Conservation (phyloP, 169 alveolate species). For the Cryptosporidium baileyi region DNA sequence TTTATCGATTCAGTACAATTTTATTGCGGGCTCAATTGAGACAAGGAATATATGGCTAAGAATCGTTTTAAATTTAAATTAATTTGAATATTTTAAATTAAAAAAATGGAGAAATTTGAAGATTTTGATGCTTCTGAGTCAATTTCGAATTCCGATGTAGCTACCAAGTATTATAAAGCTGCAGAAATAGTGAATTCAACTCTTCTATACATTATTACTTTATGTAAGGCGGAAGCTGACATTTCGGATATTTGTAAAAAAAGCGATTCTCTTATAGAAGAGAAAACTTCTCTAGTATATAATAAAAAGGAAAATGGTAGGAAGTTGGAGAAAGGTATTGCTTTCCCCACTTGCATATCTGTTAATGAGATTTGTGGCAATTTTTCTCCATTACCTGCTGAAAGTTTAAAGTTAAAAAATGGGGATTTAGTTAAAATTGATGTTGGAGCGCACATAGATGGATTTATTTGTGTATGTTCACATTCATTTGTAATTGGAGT, state of each 20-base stretch:
- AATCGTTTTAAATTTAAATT: neutral
- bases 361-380: conserved; percentile 93
- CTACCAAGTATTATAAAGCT: conserved; percentile 83
- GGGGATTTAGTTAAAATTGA: conserved; percentile 93
- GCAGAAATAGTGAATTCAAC: conserved; percentile 80
- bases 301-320: conserved; percentile 80
- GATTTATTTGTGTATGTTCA: conserved; percentile 90
- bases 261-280: conserved; percentile 80
- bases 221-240: conserved; percentile 81
- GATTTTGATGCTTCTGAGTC: conserved; percentile 6
- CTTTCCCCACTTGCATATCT: conserved; percentile 96
- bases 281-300: conserved; percentile 72
- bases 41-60: neutral
- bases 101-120: neutral
- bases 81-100: neutral
- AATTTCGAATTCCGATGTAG: conserved; percentile 76
- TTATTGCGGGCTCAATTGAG: neutral
- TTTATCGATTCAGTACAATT: neutral
- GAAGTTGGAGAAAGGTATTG: conserved; percentile 92
- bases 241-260: conserved; percentile 78
- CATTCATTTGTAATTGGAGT: conserved; percentile 83
- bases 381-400: conserved; percentile 88
- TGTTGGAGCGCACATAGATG: conserved; percentile 93
- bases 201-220: conserved; percentile 73
- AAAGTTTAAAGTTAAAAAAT: conserved; percentile 76